Base-by-base conservation (phyloP, 2,329 filamentous ascomycete genomes). In the Aquanectria penicillioides region DNA sequence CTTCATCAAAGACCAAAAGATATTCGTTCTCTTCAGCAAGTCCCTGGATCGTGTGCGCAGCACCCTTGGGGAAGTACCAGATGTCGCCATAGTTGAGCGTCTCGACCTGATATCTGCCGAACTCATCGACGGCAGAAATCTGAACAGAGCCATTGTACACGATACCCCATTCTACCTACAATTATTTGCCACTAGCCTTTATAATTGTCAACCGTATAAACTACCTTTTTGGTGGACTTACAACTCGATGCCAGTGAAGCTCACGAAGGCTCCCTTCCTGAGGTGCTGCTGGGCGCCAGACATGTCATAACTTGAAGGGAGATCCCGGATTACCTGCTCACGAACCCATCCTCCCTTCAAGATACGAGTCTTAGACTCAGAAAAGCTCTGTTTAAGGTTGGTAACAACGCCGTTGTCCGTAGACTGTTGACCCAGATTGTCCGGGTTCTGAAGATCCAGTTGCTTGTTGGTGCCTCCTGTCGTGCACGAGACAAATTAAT, bases 311-410 rank as follows among this genome's bases (percentile, higher is more conserved):
- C 87, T 89, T 12, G 81, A 77, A 0, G 89, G 88, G 6, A 91
- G 73, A 69, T 91, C 89, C n/a, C 84, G 83, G 43, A 89, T 81
- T 51, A 89, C 85, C 67, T 90, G 87, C 72, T 89, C 83, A 20
- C 88, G 80, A 1, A 86, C 83, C 87, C 87, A 91, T 3, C 89
- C 88, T 2, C 88, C 88, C 22, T 82, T 82, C 48, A 87, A 78
- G 29, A 90, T 78, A 20, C 80, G 81, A 1, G 86, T 88, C 74
- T 86, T 87, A 20, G 86, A 89, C 71, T 89, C 85, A 1, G 86
- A 89, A 74, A 91, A 90, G 50, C 85, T 84, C 88, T 88, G 86
- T 71, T 90, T 90, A 64, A 90, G 77, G 68, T 90, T 91, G 0
- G 85, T 84, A 1, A 91, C 87, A 10, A 82, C 76, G 13, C 88